phyloP scores from a whole-genome alignment of 768 basidiomycete genomes.

The Russula griseocarnosa region DNA sequence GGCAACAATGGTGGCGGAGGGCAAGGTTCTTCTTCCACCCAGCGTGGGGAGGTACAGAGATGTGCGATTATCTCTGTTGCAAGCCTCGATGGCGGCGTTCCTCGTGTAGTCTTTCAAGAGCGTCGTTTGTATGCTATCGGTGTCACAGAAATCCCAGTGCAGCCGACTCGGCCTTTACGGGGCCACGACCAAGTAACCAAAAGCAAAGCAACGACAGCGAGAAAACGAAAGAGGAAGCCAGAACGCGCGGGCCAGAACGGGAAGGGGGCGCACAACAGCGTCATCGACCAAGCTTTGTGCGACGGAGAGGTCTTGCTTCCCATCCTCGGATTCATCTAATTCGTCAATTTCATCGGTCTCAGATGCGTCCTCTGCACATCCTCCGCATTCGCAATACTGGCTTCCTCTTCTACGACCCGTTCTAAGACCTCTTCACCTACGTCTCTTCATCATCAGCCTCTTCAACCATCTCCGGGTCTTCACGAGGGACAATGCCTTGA shows the following conservation, averaged over 20 bases:
- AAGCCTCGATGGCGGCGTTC: conserved; percentile 48
- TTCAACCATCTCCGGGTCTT: conserved; percentile 25
- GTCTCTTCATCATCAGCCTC: conserved; percentile 28
- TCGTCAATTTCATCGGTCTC: conserved; percentile 23
- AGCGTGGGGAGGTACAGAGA: conserved; percentile 37
- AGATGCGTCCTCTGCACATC: conserved; percentile 7
- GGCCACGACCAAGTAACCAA: conserved; percentile 32
- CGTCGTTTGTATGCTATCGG: conserved; percentile 55
- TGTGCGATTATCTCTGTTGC: conserved; percentile 54
- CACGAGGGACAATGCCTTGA: conserved; percentile 18
- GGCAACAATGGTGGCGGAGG: conserved; percentile 53
- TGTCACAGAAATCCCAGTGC: conserved; percentile 74
- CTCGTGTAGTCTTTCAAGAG: conserved; percentile 47
- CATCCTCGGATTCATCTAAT: conserved; percentile 27
- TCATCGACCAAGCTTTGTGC: conserved; percentile 41
- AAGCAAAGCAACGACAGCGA: conserved; percentile 37
- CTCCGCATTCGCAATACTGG: conserved; percentile 6
- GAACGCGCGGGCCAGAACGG: background rate
- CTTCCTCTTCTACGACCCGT: conserved; percentile 22
- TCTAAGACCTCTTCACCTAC: conserved; percentile 24
- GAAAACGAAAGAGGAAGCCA: conserved; percentile 41
- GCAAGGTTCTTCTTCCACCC: conserved; percentile 36
- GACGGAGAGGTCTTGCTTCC: conserved; percentile 32
- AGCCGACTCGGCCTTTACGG: conserved; percentile 65
- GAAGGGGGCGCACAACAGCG: conserved; percentile 27